These are phyloP conservation scores for Danielia oregonensis DNA, from an alignment of 805 yeast genomes.

Conservation along the genomic window DNA sequence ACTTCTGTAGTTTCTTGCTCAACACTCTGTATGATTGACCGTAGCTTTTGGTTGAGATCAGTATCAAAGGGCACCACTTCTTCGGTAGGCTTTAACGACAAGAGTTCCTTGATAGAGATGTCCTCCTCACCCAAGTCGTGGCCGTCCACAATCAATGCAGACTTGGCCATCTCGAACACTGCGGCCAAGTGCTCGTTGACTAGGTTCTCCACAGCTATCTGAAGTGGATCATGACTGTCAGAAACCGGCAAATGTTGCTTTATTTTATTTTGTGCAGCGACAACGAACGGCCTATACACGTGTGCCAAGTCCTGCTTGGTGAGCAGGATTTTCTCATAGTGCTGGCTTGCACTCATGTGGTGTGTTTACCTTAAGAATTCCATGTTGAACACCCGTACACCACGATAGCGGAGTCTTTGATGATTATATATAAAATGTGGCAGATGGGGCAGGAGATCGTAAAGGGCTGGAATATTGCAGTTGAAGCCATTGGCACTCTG, in stretches of 20 bases:
- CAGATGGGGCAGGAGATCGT: too few species aligned
- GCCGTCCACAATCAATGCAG: slow-evolving; percentile 60
- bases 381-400: slow-evolving; percentile 2
- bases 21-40: slow-evolving; percentile 54
- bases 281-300: slow-evolving; percentile 42
- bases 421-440: too few species aligned
- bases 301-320: slow-evolving; percentile 50
- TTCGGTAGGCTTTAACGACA: slow-evolving; percentile 27
- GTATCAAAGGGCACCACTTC: slow-evolving; percentile 70
- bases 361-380: not conserved
- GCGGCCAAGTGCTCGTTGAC: slow-evolving; percentile 47
- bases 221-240: slow-evolving; percentile 42
- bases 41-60: slow-evolving; percentile 54
- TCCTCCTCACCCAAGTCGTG: slow-evolving; percentile 27
- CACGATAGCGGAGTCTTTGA: too few species aligned
- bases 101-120: slow-evolving; percentile 18
- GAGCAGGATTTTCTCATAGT: slow-evolving; percentile 44
- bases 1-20: slow-evolving; percentile 60
- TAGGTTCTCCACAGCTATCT: slow-evolving; percentile 37
- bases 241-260: slow-evolving; percentile 46
- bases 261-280: slow-evolving; percentile 42
- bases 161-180: slow-evolving; percentile 54
- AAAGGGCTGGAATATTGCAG: too few species aligned
- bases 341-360: slow-evolving; percentile 20
- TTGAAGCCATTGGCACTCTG: too few species aligned